These are phyloP conservation scores for Sabuloglossum arenarium DNA, from an alignment of 495 filamentous ascomycete genomes.

Conservation along the genomic window DNA sequence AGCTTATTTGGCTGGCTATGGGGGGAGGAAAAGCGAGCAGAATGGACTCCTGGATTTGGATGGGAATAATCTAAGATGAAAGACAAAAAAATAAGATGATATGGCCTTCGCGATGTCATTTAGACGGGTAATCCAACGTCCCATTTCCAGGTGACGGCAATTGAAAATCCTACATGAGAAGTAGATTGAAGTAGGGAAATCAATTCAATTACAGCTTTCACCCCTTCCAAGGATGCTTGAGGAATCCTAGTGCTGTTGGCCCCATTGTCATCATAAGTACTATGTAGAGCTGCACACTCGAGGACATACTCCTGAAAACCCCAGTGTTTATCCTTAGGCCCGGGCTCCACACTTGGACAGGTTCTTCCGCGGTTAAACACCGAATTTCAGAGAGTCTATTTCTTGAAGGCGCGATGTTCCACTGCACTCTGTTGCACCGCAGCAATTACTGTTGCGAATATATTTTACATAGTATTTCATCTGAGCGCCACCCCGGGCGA, in stretches of 20 bases:
- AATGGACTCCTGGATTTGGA: not conserved
- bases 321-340: too few species aligned
- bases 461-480: too few species aligned
- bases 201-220: not conserved
- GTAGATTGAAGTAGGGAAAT: not conserved
- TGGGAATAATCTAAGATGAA: not conserved
- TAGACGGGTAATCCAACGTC: not conserved
- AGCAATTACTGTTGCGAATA: too few species aligned
- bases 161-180: not conserved
- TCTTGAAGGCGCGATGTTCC: too few species aligned
- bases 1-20: not conserved
- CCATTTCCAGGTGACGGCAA: not conserved
- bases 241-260: too few species aligned
- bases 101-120: not conserved
- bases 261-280: too few species aligned
- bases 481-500: too few species aligned
- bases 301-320: not conserved
- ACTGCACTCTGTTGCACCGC: too few species aligned
- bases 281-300: too few species aligned
- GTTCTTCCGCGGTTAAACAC: too few species aligned
- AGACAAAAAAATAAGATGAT: not conserved
- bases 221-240: not conserved
- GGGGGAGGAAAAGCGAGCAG: not conserved
- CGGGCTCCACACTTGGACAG: too few species aligned
- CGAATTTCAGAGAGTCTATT: too few species aligned